These are phyloP conservation scores for Wickerhamomyces mucosus DNA, from an alignment of 805 yeast species.

Conservation along the genomic window DNA sequence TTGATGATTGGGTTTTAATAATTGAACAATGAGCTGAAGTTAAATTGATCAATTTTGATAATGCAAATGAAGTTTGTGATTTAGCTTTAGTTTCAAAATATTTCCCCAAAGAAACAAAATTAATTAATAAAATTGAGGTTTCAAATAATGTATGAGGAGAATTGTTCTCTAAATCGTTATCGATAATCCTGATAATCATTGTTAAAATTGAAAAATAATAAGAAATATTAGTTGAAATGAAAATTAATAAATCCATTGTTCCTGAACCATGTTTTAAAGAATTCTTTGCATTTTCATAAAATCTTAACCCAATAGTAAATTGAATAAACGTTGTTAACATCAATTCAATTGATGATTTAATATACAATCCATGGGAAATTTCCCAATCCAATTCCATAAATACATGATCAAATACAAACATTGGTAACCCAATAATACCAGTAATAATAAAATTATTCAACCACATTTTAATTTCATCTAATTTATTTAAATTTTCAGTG, in stretches of 20 bases:
- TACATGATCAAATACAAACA: slow-evolving; percentile 40
- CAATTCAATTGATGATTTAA: slow-evolving; percentile 56
- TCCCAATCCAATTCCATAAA: slow-evolving; percentile 29
- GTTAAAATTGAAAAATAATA: slow-evolving; percentile 65
- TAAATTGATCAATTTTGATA: slow-evolving; percentile 69
- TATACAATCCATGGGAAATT: slow-evolving; percentile 44
- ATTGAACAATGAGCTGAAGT: slow-evolving; percentile 73
- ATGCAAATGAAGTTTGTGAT: slow-evolving; percentile 85
- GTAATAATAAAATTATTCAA: slow-evolving; percentile 42
- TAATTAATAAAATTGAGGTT: slow-evolving; percentile 74
- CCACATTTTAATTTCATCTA: slow-evolving; percentile 71
- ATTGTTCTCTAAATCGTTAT: slow-evolving; percentile 26
- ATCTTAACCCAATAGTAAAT: slow-evolving; percentile 51
- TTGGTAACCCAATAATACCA: slow-evolving; percentile 52
- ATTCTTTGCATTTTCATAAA: slow-evolving; percentile 53
- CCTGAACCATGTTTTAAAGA: slow-evolving; percentile 63
- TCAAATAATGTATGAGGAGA: slow-evolving; percentile 76
- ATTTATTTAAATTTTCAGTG: slow-evolving; percentile 54
- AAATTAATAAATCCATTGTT: slow-evolving; percentile 89
- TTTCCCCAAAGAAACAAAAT: slow-evolving; percentile 84
- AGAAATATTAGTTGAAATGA: slow-evolving; percentile 73
- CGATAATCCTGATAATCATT: slow-evolving; percentile 38
- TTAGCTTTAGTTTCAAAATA: slow-evolving; percentile 87
- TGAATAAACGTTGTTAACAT: slow-evolving; percentile 51
- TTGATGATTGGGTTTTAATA: slow-evolving; percentile 21